Percentiles rank a stretch among this genome's conserved stretches.
phyloP scores from a whole-genome alignment of 495 filamentous ascomycete species.

The Astrothelium subdiscretum region DNA sequence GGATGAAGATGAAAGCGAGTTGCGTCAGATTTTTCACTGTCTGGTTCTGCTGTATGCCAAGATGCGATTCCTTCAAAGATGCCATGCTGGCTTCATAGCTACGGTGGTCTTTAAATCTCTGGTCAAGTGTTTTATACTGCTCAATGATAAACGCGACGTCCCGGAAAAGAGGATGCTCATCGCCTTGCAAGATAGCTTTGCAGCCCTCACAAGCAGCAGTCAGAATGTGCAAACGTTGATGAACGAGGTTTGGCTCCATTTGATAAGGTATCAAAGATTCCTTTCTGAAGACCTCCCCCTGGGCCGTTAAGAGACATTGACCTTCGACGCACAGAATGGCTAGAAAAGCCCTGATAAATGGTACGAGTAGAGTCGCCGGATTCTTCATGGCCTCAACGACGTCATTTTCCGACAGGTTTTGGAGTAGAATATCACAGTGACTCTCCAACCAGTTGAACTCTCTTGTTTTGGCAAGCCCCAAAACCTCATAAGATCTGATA shows the following conservation, averaged over 20 bases:
- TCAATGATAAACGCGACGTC: not conserved
- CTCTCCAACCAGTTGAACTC: not conserved
- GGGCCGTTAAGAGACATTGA: not conserved
- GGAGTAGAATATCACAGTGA: not conserved
- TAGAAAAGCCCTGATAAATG: not conserved
- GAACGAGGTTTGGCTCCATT: not conserved
- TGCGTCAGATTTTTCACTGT: not conserved
- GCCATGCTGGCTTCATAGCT: not conserved
- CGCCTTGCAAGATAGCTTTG: not conserved
- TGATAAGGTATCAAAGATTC: not conserved
- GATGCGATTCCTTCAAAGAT: not conserved
- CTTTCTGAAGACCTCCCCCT: not conserved
- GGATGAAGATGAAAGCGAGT: conserved; percentile 7
- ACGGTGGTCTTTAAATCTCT: not conserved
- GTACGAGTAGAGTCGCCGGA: not conserved
- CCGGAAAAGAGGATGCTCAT: not conserved
- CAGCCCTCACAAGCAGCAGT: not conserved
- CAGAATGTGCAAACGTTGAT: not conserved
- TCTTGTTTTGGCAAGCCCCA: not conserved
- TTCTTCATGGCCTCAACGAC: not conserved
- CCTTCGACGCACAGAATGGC: not conserved
- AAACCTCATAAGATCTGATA: not conserved
- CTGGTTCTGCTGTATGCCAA: not conserved
- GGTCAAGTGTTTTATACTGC: not conserved
- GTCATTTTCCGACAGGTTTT: not conserved